phyloP scores from a whole-genome alignment of 192 early-diverging fungal genomes.

The Geranomyces variabilis region DNA sequence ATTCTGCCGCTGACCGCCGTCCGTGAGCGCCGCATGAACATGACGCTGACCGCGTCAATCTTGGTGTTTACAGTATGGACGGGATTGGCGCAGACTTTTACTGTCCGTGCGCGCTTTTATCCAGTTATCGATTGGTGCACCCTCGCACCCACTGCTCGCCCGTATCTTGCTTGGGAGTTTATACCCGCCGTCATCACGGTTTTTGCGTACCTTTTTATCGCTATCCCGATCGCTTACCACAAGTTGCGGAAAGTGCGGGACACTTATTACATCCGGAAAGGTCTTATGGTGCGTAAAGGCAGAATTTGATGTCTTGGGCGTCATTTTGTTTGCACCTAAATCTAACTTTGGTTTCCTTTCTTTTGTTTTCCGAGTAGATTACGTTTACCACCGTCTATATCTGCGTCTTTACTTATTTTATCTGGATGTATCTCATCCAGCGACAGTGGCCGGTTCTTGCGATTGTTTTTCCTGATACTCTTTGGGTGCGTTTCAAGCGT shows the following conservation, averaged over 20 bases:
- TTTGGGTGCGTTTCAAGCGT: constrained; percentile 9
- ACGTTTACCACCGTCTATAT: neutral
- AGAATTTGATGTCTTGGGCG: no score
- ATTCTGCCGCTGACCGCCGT: neutral
- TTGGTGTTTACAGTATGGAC: constrained; percentile 5
- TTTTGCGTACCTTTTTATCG: constrained; percentile 5
- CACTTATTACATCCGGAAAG: neutral
- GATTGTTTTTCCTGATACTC: constrained; percentile 5
- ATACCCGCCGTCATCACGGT: neutral
- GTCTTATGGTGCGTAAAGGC: neutral
- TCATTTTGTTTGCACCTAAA: no score
- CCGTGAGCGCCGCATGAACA: neutral
- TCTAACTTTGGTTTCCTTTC: no score
- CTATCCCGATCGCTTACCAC: neutral
- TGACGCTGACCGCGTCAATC: neutral
- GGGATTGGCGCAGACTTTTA: constrained; percentile 9
- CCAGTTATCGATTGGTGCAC: constrained; percentile 11
- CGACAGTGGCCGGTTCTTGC: neutral
- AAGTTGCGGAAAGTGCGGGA: constrained; percentile 13
- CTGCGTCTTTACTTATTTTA: neutral
- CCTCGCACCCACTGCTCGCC: neutral
- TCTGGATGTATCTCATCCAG: constrained; percentile 15
- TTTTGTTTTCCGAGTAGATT: no score
- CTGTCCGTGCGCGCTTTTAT: neutral
- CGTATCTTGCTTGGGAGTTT: constrained; percentile 9